phyloP scores from a whole-genome alignment of 306 rosid genomes.

The Quercus aquifolioides region DNA sequence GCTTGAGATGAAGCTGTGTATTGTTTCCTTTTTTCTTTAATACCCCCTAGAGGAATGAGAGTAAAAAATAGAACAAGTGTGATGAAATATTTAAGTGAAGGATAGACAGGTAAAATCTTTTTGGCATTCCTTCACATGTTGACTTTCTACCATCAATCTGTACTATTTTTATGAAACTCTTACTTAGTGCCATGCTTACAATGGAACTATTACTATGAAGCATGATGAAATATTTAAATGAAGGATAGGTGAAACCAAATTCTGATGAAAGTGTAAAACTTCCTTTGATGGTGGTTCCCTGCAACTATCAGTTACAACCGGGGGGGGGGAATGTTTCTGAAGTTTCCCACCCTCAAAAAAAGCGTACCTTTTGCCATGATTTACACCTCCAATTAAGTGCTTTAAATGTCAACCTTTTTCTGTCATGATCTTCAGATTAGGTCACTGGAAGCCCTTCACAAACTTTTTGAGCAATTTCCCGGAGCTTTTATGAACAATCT shows the following conservation, averaged over 20 bases:
- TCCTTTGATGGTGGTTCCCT: background rate
- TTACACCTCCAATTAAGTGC: slow-evolving; percentile 2
- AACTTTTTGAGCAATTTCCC: slow-evolving; percentile 87
- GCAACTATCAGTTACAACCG: too few relatives aligned
- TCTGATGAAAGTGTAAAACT: background rate
- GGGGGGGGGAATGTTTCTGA: background rate
- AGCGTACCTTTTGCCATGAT: background rate
- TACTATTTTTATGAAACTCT: background rate
- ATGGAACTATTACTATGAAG: background rate
- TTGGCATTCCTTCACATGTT: background rate
- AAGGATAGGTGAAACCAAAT: background rate
- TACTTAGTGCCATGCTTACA: background rate
- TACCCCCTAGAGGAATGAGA: background rate
- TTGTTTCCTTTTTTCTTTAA: background rate
- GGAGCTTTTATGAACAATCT: slow-evolving; percentile 78
- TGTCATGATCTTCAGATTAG: slow-evolving; percentile 66
- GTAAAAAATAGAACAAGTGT: background rate
- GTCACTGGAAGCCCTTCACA: slow-evolving; percentile 83
- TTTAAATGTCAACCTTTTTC: background rate
- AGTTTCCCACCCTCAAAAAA: background rate
- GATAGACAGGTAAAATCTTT: background rate
- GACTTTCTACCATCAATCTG: background rate
- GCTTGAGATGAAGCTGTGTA: background rate
- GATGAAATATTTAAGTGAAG: background rate
- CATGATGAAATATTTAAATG: background rate